Evolutionary conservation across 2,329 filamentous ascomycete species (phyloP), one percentile per base, ranked within the genome.

Genomic region (Nigrospora osmanthi): DNA sequence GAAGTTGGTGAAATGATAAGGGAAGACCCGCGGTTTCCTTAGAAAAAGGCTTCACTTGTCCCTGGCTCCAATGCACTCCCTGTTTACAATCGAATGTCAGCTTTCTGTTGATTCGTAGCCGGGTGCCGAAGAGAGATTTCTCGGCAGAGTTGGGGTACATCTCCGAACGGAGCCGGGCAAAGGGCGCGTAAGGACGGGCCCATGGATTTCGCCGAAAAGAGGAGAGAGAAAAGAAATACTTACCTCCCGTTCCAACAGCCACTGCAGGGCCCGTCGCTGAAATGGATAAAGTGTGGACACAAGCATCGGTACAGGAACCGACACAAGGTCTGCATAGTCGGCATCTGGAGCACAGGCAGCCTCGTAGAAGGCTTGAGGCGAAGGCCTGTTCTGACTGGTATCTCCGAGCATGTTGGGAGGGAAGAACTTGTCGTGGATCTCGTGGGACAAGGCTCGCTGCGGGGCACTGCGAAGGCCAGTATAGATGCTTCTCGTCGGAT

Each of bases 181-280:
- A 28, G 6, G 9, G 9, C 23, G 5, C 23, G 10, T 7, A 28
- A 28, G 23, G 7, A 28, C 10, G 23, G 6, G 5, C 23, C 23
- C 23, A 28, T 28, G 9, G 23, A 10, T 28, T 28, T 28, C 10
- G 4, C 23, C 23, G 23, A 28, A 28, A 7, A 28, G 7, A 28
- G 23, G 23, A 28, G 10, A 28, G 10, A 28, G 23, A 28, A 28
- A 6, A 6, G n/a, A 81, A 17, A 66, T 58, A 3, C 80, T 72
- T 5, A 80, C 80, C 64, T 91, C 87, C 38, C 82, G 74, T 36
- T 65, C 64, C 38, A 90, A 61, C 47, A 89, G 67, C 86, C 86
- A 91, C 40, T 80, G 71, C 3, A 89, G 69, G 2, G 84, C 77
- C 47, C 84, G 70, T 45, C 78, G 78, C 60, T 90, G 87, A 48